Conservation (phyloP, 164 flowering plant species). For the Vitis labrusca region DNA sequence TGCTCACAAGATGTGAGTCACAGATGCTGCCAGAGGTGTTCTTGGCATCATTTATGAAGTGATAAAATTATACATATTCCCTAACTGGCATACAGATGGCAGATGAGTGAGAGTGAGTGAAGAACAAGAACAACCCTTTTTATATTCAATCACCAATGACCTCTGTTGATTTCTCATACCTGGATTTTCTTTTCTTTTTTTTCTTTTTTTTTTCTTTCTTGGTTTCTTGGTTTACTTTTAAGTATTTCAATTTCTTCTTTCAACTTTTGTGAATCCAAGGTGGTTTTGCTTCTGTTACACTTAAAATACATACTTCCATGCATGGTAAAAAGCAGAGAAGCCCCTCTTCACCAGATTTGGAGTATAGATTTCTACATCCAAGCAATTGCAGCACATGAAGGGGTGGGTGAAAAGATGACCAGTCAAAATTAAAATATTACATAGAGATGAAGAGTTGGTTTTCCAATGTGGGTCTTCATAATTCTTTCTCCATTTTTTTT, state of each 20-base stretch:
- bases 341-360: constrained; percentile 36
- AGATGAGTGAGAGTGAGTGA: constrained; percentile 24
- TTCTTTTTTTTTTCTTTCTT: neutral
- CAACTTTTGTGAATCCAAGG: constrained; percentile 37
- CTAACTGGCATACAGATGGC: constrained; percentile 60
- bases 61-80: constrained; percentile 17
- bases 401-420: constrained; percentile 5
- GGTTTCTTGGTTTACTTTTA: constrained; percentile 7
- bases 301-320: constrained; percentile 28
- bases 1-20: constrained; percentile 23
- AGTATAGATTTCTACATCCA: constrained; percentile 12
- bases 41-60: constrained; percentile 40
- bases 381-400: constrained; percentile 18
- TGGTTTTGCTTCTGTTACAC: constrained; percentile 30
- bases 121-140: constrained; percentile 22
- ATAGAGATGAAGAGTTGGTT: constrained; percentile 9
- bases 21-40: constrained; percentile 49
- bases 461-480: constrained; percentile 16
- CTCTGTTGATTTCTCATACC: constrained; percentile 5
- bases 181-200: neutral
- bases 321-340: constrained; percentile 41
- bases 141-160: constrained; percentile 7
- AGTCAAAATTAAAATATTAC: constrained; percentile 15
- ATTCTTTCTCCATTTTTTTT: neutral
- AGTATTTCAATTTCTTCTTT: constrained; percentile 7